phyloP scores from a whole-genome alignment of 2,329 filamentous ascomycete genomes.

The Lachnellula hyalina region DNA sequence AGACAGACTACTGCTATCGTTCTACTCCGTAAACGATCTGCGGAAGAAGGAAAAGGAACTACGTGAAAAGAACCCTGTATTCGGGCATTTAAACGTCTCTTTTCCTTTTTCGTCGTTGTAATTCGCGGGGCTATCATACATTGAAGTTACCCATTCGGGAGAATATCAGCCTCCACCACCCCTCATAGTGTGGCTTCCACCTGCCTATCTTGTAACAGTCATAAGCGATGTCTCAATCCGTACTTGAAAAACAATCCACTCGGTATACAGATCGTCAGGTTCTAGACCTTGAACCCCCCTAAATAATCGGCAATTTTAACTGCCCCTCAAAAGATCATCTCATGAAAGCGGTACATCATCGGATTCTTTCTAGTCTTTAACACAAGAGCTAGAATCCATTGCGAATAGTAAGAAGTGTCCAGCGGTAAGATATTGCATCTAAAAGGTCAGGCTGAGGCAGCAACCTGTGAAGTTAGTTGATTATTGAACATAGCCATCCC shows the following conservation, averaged over 20 bases:
- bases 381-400: not conserved
- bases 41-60: too few relatives aligned
- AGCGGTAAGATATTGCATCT: conserved; percentile 40
- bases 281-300: not conserved
- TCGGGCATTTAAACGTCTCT: not conserved
- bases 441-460: conserved; percentile 36
- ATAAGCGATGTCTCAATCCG: not conserved
- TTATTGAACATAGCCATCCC: conserved; percentile 12
- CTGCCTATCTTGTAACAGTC: not conserved
- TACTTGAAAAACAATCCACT: not conserved
- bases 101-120: not conserved
- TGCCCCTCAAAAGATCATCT: not conserved
- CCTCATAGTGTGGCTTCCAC: not conserved
- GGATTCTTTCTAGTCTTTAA: not conserved
- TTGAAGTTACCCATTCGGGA: too few relatives aligned
- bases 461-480: conserved; percentile 19
- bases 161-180: not conserved
- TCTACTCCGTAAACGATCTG: not conserved
- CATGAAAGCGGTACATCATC: not conserved
- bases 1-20: not conserved
- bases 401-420: conserved; percentile 6
- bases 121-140: too few relatives aligned
- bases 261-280: conserved; percentile 8
- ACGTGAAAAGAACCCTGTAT: not conserved
- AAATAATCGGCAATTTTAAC: too few relatives aligned